Conservation (phyloP, 2,329 filamentous ascomycete species). For the Ramularia endophylla region DNA sequence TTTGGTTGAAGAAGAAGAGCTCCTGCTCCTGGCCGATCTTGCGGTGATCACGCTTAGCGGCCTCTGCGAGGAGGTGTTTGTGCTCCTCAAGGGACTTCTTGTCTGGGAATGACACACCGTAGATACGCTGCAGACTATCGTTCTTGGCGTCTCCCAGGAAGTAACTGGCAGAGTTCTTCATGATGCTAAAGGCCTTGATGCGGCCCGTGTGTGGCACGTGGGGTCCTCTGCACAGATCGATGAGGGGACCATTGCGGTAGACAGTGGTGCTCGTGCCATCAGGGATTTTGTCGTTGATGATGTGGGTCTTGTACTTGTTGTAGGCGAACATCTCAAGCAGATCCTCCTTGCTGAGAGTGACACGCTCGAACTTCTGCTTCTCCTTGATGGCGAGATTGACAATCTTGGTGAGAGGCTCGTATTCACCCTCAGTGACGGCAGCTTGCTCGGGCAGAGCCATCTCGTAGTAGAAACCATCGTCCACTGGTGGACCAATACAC, state of each 20-base stretch:
- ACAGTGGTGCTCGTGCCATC: slow-evolving; percentile 90
- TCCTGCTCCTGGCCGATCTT: slow-evolving; percentile 94
- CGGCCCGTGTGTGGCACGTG: slow-evolving; percentile 90
- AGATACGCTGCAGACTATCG: slow-evolving; percentile 92
- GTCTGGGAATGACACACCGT: slow-evolving; percentile 93
- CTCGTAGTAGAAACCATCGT: slow-evolving; percentile 95
- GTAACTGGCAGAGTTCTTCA: slow-evolving; percentile 82
- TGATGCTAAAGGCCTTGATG: slow-evolving; percentile 90
- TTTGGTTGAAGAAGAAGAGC: slow-evolving; percentile 92
- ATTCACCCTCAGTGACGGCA: slow-evolving; percentile 68
- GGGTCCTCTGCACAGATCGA: slow-evolving; percentile 91
- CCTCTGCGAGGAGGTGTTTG: slow-evolving; percentile 92
- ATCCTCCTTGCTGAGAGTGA: slow-evolving; percentile 84
- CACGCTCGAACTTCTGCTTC: slow-evolving; percentile 88
- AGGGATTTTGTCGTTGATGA: slow-evolving; percentile 86
- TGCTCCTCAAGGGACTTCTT: slow-evolving; percentile 86
- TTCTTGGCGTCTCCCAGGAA: slow-evolving; percentile 92
- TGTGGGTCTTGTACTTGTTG: slow-evolving; percentile 98
- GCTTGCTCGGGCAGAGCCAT: slow-evolving; percentile 75
- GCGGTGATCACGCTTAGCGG: slow-evolving; percentile 93
- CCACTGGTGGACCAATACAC: slow-evolving; percentile 87
- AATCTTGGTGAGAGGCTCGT: slow-evolving; percentile 76
- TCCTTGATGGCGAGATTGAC: slow-evolving; percentile 86
- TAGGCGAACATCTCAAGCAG: slow-evolving; percentile 94
- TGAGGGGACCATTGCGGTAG: slow-evolving; percentile 87